A percentile compares a stretch with the other conserved stretches of the same genome.
Conservation (phyloP, 345 rosid species). For the Melaleuca quinquenervia region DNA sequence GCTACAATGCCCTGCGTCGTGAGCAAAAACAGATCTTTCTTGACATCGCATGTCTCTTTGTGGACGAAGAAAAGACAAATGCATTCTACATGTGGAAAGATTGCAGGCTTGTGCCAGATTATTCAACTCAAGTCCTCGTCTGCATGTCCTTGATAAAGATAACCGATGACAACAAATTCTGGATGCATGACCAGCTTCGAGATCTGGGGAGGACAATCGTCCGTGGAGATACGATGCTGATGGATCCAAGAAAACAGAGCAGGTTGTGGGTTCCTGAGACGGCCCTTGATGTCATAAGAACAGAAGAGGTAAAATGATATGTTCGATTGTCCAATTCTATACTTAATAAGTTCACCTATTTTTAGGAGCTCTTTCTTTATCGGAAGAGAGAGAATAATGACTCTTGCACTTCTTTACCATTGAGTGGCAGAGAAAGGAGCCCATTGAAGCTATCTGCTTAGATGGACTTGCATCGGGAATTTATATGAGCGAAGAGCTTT, state of each 20-base stretch:
- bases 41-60: background rate
- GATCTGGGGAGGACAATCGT: background rate
- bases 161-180: background rate
- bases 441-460: background rate
- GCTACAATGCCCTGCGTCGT: background rate
- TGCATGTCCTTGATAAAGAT: background rate
- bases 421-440: background rate
- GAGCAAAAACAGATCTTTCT: background rate
- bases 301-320: background rate
- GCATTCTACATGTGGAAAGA: background rate
- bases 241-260: background rate
- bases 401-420: background rate
- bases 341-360: background rate
- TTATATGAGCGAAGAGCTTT: background rate
- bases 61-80: background rate
- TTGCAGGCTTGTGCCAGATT: accelerated
- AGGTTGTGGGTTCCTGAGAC: accelerated
- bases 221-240: accelerated
- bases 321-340: background rate
- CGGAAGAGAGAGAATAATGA: background rate
- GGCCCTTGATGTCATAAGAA: background rate
- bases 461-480: background rate
- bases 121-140: background rate
- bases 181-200: background rate
- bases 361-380: background rate